Evolutionary conservation across 345 rosid species (phyloP).

Genomic region (Moringa oleifera): DNA sequence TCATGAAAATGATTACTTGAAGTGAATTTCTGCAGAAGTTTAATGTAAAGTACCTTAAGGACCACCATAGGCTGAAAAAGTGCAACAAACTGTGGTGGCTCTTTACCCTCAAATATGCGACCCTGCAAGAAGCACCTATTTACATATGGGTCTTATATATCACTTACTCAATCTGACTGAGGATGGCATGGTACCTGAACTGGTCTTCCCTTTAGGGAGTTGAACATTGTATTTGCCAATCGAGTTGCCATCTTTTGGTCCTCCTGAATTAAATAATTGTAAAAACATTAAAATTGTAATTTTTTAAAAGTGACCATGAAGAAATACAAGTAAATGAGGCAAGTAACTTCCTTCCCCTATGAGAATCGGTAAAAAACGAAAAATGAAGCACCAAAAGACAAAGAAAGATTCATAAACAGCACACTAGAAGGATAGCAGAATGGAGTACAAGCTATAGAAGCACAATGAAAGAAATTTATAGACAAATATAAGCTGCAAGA

Average conservation of each 20-base stretch:
- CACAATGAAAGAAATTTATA: background rate
- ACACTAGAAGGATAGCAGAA: background rate
- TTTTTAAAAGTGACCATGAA: background rate
- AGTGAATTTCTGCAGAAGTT: slow-evolving; percentile 6
- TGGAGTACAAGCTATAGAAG: background rate
- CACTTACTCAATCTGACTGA: slow-evolving; percentile 7
- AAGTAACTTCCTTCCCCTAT: background rate
- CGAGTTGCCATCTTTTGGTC: slow-evolving; percentile 76
- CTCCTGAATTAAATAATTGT: slow-evolving; percentile 43
- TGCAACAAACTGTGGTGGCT: slow-evolving; percentile 91
- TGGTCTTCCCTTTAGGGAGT: slow-evolving; percentile 90
- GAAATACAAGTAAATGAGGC: background rate
- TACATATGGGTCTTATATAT: slow-evolving; percentile 17
- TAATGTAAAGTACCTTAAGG: slow-evolving; percentile 60
- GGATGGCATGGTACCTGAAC: slow-evolving; percentile 60
- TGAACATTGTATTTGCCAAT: slow-evolving; percentile 67
- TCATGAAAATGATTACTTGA: slow-evolving; percentile 10
- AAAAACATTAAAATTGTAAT: too few relatives aligned
- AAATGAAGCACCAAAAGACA: background rate
- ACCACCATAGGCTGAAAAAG: slow-evolving; percentile 88
- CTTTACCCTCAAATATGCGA: slow-evolving; percentile 83
- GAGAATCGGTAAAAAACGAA: too few relatives aligned
- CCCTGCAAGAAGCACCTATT: slow-evolving; percentile 52
- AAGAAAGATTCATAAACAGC: background rate
- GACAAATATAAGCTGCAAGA: background rate